Percentiles rank a stretch among this genome's conserved stretches.
Evolutionary conservation across 805 yeast genomes (phyloP).

Genomic region (Grigorovia transvaalensis): DNA sequence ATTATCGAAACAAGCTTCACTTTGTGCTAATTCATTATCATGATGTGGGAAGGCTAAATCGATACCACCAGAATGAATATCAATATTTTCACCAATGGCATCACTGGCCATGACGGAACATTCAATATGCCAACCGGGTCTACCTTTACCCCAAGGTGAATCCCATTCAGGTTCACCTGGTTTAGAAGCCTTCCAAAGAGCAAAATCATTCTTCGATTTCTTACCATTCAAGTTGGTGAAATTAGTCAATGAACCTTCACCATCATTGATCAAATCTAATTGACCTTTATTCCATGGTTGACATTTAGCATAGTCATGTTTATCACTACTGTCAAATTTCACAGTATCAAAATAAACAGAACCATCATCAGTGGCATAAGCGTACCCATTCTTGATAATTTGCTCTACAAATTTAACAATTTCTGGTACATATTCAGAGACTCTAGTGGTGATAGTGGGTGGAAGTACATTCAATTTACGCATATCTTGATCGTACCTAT

Average conservation of each 20-base stretch:
- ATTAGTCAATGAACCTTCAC: conserved; percentile 74
- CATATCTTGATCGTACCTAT: conserved; percentile 80
- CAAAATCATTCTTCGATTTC: conserved; percentile 75
- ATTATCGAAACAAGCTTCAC: conserved; percentile 84
- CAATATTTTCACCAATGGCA: conserved; percentile 71
- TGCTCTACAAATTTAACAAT: conserved; percentile 67
- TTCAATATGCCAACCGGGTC: conserved; percentile 99
- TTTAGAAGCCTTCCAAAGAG: conserved; percentile 92
- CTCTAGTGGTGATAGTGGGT: conserved; percentile 82
- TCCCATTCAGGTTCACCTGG: conserved; percentile 97
- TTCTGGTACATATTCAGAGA: conserved; percentile 91
- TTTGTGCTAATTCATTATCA: conserved; percentile 95
- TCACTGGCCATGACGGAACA: conserved; percentile 98
- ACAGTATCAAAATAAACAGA: conserved; percentile 93
- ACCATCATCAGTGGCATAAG: conserved; percentile 74
- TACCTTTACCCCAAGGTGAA: conserved; percentile 93
- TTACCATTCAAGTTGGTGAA: conserved; percentile 44
- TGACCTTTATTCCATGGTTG: conserved; percentile 98
- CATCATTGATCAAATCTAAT: conserved; percentile 76
- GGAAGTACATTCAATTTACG: conserved; percentile 69
- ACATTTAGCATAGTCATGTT: conserved; percentile 85
- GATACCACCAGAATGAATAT: conserved; percentile 93
- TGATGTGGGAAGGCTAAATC: conserved; percentile 98
- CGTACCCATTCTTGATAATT: conserved; percentile 74
- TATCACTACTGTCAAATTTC: conserved; percentile 58